Percentiles rank a stretch among this genome's conserved stretches.
These are phyloP conservation scores for Hyaloperonospora arabidopsidis DNA, from an alignment of 352 stramenopile species.

Conservation along the genomic window DNA sequence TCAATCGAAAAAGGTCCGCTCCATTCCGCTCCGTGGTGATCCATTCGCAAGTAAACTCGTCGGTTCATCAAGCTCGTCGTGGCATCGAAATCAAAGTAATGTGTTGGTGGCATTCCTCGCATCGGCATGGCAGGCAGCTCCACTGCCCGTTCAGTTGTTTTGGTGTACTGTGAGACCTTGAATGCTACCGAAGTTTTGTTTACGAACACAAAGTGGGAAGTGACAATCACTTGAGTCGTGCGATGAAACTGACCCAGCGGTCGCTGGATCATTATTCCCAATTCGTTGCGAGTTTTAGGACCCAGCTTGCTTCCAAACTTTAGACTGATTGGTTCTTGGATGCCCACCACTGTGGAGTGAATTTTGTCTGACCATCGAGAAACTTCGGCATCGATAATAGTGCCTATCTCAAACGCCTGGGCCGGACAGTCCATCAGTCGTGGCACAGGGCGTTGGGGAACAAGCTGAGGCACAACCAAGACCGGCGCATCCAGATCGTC, in stretches of 20 bases:
- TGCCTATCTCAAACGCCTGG: constrained; percentile 83
- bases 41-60: constrained; percentile 68
- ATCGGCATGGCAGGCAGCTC: constrained; percentile 44
- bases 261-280: constrained; percentile 82
- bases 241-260: constrained; percentile 81
- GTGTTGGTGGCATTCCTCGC: constrained; percentile 29
- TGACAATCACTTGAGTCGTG: constrained; percentile 81
- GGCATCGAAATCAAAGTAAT: constrained; percentile 69
- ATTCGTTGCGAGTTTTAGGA: constrained; percentile 59
- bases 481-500: constrained; percentile 39
- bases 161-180: constrained; percentile 63
- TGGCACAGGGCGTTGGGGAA: constrained; percentile 60
- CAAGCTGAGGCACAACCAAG: constrained; percentile 54
- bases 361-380: constrained; percentile 84
- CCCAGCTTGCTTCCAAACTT: constrained; percentile 69
- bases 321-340: constrained; percentile 72
- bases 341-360: constrained; percentile 74
- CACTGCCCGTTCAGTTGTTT: constrained; percentile 53
- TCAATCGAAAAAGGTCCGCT: constrained; percentile 73
- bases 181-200: constrained; percentile 76
- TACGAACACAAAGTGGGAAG: constrained; percentile 80
- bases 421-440: constrained; percentile 76
- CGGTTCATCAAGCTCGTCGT: constrained; percentile 43
- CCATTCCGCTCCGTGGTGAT: constrained; percentile 66
- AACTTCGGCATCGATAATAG: constrained; percentile 75